Percentiles rank a stretch among this genome's conserved stretches.
phyloP scores from a whole-genome alignment of 768 basidiomycete species.

The Lactifluus volemus region DNA sequence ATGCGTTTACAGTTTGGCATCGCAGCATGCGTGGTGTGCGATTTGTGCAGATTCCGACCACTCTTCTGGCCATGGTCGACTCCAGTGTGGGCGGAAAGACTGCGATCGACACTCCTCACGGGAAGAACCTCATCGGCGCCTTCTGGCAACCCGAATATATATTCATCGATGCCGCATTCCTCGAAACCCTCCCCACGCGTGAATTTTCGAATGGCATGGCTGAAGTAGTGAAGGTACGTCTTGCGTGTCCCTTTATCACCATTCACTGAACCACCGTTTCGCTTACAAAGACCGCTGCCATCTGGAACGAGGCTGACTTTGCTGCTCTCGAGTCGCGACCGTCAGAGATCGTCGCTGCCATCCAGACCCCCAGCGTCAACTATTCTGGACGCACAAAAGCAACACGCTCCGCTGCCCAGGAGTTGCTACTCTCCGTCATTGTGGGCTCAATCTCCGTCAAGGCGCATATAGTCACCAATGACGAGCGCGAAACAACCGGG shows the following conservation, averaged over 20 bases:
- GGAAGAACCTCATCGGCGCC: conserved; percentile 96
- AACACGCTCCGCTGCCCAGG: conserved; percentile 68
- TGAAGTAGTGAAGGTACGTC: conserved; percentile 83
- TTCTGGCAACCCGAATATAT: conserved; percentile 98
- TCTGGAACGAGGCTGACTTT: conserved; percentile 92
- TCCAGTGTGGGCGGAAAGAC: conserved; percentile 97
- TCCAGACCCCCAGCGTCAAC: conserved; percentile 59
- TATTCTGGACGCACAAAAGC: conserved; percentile 45
- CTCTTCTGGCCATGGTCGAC: conserved; percentile 96
- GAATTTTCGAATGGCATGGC: conserved; percentile 99
- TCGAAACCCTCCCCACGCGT: conserved; percentile 83
- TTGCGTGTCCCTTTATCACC: background rate
- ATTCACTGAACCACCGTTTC: background rate
- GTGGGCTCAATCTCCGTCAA: conserved; percentile 92
- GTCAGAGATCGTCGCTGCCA: conserved; percentile 78
- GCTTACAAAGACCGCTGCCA: conserved; percentile 80
- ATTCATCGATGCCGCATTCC: conserved; percentile 94
- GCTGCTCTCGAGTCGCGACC: conserved; percentile 78
- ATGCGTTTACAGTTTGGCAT: background rate
- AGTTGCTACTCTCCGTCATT: conserved; percentile 84
- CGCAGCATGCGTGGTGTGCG: conserved; percentile 92
- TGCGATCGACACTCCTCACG: conserved; percentile 96
- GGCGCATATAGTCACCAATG: conserved; percentile 92
- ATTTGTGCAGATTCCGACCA: conserved; percentile 94
- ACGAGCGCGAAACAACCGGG: conserved; percentile 86